Percentiles rank a stretch among this genome's conserved stretches.
Evolutionary conservation across 805 yeast genomes (phyloP).

Genomic region (Hanseniaspora mollemarum): DNA sequence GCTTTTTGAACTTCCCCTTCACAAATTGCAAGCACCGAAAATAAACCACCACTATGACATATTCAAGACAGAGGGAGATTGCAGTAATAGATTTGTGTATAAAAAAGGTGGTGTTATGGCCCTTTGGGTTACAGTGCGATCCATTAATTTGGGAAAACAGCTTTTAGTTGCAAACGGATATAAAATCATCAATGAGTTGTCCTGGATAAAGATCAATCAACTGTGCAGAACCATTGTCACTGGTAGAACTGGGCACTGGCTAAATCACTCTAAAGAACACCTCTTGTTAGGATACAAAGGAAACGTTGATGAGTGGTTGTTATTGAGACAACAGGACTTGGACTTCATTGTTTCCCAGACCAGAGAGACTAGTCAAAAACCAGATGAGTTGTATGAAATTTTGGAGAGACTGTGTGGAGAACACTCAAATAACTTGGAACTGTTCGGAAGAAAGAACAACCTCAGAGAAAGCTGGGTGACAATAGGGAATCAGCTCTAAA

Average conservation of each 20-base stretch:
- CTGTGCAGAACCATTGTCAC: slow-evolving; percentile 80
- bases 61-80: neutral
- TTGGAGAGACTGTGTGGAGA: slow-evolving; percentile 75
- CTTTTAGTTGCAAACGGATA: slow-evolving; percentile 79
- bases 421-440: slow-evolving; percentile 67
- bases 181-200: slow-evolving; percentile 58
- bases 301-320: slow-evolving; percentile 53
- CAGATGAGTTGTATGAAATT: slow-evolving; percentile 79
- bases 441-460: slow-evolving; percentile 81
- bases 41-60: neutral
- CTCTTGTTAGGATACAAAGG: slow-evolving; percentile 79
- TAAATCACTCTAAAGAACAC: slow-evolving; percentile 90
- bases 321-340: slow-evolving; percentile 46
- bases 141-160: slow-evolving; percentile 75
- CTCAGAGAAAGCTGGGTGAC: slow-evolving; percentile 86
- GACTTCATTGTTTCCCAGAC: slow-evolving; percentile 74
- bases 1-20: slow-evolving; percentile 52
- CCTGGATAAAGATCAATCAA: slow-evolving; percentile 89
- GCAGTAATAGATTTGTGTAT: slow-evolving; percentile 5
- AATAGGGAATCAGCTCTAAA: slow-evolving; percentile 64
- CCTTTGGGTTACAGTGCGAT: slow-evolving; percentile 92
- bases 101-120: slow-evolving; percentile 65
- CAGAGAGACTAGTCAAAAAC: slow-evolving; percentile 80
- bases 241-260: slow-evolving; percentile 95
- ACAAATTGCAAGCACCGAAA: slow-evolving; percentile 40